These are phyloP conservation scores for Ziziphus jujuba DNA, from an alignment of 306 rosid species.

Conservation along the genomic window DNA sequence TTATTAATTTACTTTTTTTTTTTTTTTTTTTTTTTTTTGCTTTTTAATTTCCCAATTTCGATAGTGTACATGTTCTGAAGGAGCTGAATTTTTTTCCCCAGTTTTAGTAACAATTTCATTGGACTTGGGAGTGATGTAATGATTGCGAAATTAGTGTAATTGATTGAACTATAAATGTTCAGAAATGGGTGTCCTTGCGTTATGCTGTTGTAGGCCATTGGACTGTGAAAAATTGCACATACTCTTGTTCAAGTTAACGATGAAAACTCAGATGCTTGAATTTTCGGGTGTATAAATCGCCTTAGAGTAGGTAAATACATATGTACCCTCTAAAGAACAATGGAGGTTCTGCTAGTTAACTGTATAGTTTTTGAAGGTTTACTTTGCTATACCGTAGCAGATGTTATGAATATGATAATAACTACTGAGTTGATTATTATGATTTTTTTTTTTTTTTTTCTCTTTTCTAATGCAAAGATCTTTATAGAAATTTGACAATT, in stretches of 20 bases:
- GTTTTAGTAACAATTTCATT: not conserved
- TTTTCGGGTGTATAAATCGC: not conserved
- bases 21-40: too few species aligned
- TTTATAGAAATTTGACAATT: not conserved
- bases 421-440: too few species aligned
- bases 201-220: not conserved
- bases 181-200: conserved; percentile 1
- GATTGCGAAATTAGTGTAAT: not conserved
- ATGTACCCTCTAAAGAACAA: not conserved
- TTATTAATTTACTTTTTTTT: not conserved
- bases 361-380: too few species aligned
- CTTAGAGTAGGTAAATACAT: not conserved
- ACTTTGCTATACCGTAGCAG: too few species aligned
- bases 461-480: too few species aligned
- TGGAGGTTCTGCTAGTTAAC: not conserved
- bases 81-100: too few species aligned
- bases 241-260: not conserved
- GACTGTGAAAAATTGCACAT: not conserved
- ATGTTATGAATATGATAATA: too few species aligned
- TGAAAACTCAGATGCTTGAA: not conserved
- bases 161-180: not conserved
- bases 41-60: too few species aligned
- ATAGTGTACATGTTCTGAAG: not conserved
- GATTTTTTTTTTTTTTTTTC: too few species aligned
- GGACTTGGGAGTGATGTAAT: not conserved